Percentiles rank a stretch among this genome's conserved stretches.
phyloP scores from a whole-genome alignment of 2,329 filamentous ascomycete species.

The Sarocladiaceae sp. region DNA sequence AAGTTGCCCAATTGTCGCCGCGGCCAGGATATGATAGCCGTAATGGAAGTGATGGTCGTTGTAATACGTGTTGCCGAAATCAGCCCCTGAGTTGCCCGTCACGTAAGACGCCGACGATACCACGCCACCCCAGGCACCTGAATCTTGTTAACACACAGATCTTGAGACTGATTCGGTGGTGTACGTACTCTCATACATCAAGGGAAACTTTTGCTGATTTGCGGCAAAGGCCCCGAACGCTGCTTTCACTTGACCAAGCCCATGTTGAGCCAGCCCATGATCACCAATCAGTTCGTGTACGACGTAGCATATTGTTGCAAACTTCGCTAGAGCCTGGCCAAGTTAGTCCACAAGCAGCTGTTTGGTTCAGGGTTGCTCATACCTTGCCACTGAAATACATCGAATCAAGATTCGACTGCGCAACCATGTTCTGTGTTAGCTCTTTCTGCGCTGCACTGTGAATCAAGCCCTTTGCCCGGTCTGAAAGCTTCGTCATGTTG shows the following conservation, averaged over 20 bases:
- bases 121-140: constrained; percentile 69
- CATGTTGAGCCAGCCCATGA: constrained; percentile 46
- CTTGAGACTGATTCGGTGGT: not conserved
- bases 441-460: constrained; percentile 61
- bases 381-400: constrained; percentile 92
- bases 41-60: constrained; percentile 68
- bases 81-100: constrained; percentile 61
- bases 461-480: constrained; percentile 53
- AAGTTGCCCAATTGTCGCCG: constrained; percentile 73
- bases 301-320: constrained; percentile 62
- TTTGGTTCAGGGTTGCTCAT: constrained; percentile 22
- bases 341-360: not conserved
- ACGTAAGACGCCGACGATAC: constrained; percentile 70
- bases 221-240: constrained; percentile 60
- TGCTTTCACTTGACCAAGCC: constrained; percentile 55
- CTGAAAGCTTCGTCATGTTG: constrained; percentile 39
- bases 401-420: constrained; percentile 68
- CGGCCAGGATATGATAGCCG: constrained; percentile 84
- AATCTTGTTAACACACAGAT: constrained; percentile 12
- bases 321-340: constrained; percentile 62
- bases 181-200: constrained; percentile 56
- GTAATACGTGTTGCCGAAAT: constrained; percentile 88
- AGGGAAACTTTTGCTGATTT: constrained; percentile 61
- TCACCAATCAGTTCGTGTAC: constrained; percentile 58
- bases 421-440: constrained; percentile 66